Evolutionary conservation across 768 basidiomycete species (phyloP).

Genomic region (Cystofilobasidium ferigula): DNA sequence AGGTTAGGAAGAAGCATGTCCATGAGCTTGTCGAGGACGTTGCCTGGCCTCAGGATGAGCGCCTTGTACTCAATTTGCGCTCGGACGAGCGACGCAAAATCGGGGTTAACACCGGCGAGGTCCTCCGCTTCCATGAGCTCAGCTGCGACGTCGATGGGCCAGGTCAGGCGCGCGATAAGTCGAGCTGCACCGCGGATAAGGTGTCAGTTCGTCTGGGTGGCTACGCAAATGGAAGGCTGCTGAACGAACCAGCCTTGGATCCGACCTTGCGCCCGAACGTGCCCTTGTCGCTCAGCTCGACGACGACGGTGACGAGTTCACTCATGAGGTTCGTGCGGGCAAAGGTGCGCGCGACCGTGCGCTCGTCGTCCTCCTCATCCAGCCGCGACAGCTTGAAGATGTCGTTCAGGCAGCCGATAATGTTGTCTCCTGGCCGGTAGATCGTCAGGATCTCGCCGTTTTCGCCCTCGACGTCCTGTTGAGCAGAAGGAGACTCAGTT

Average conservation of each 20-base stretch:
- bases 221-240: background rate
- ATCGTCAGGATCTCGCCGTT: constrained; percentile 30
- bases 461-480: constrained; percentile 27
- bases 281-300: constrained; percentile 37
- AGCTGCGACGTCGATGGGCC: constrained; percentile 93
- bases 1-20: constrained; percentile 63
- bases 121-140: constrained; percentile 81
- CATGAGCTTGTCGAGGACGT: constrained; percentile 42
- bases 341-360: constrained; percentile 58
- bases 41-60: constrained; percentile 55
- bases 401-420: constrained; percentile 54
- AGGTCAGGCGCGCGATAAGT: constrained; percentile 91
- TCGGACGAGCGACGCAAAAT: constrained; percentile 71
- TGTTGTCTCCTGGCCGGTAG: constrained; percentile 39
- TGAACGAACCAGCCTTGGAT: constrained; percentile 36
- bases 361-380: constrained; percentile 92
- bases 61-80: constrained; percentile 87
- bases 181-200: constrained; percentile 45
- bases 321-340: constrained; percentile 6
- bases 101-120: constrained; percentile 58
- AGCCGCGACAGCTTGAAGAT: constrained; percentile 91
- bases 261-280: constrained; percentile 38
- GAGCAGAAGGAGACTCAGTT: background rate
- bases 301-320: constrained; percentile 23
- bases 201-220: background rate